These are phyloP conservation scores for Brassica nigra DNA, from an alignment of 345 rosid genomes.

Conservation along the genomic window DNA sequence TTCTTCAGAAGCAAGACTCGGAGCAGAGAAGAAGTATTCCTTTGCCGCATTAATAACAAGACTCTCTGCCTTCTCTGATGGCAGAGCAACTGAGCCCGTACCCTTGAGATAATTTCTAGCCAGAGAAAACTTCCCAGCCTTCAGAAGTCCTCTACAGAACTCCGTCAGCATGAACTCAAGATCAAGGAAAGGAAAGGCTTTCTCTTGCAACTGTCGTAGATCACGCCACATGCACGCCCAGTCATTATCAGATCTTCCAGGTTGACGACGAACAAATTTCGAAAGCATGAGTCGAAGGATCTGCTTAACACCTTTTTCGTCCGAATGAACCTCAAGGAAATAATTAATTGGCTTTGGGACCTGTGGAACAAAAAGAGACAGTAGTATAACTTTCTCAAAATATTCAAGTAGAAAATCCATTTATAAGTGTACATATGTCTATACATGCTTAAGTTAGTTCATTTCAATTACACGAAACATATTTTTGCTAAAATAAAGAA, in stretches of 20 bases:
- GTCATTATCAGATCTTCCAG: constrained; percentile 84
- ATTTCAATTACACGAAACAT: constrained; percentile 18
- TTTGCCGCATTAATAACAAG: constrained; percentile 91
- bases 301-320: constrained; percentile 89
- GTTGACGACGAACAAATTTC: constrained; percentile 85
- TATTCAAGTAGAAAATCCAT: neutral
- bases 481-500: neutral
- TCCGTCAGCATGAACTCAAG: constrained; percentile 85
- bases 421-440: constrained; percentile 1
- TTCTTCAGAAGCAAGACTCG: constrained; percentile 86
- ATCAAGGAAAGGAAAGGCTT: constrained; percentile 89
- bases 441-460: constrained; percentile 10
- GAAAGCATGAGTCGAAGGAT: constrained; percentile 92
- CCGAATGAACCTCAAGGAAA: constrained; percentile 74
- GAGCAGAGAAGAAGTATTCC: constrained; percentile 94
- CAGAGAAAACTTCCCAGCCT: constrained; percentile 96
- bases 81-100: constrained; percentile 75
- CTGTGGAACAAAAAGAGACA: constrained; percentile 46
- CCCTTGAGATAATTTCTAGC: constrained; percentile 95
- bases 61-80: constrained; percentile 85
- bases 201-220: constrained; percentile 74
- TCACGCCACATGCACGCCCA: constrained; percentile 99
- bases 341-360: constrained; percentile 83
- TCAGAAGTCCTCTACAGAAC: constrained; percentile 93
- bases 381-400: constrained; percentile 14